phyloP scores from a whole-genome alignment of 78 protist species.

The slime mould (Dictyostelium discoideum) region DNA sequence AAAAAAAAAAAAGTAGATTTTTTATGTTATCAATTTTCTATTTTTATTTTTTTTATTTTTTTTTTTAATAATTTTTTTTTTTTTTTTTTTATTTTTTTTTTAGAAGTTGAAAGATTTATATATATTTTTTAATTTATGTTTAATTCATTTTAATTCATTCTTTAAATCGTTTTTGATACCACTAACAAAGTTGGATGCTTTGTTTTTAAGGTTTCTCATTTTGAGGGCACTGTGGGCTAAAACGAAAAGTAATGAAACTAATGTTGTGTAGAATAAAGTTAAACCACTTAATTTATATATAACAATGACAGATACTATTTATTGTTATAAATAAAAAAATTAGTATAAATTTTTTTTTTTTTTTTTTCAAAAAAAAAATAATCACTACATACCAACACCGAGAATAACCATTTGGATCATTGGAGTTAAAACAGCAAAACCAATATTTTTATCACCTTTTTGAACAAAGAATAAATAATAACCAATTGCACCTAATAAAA shows the following conservation, averaged over 20 bases:
- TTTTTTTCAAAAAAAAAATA: neutral
- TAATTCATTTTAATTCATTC: neutral
- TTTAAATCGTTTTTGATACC: neutral
- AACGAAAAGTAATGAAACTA: conserved; percentile 29
- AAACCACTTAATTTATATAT: conserved; percentile 58
- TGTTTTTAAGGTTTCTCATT: conserved; percentile 33
- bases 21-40: too few relatives aligned
- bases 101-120: neutral
- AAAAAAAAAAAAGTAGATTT: neutral
- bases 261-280: conserved; percentile 39
- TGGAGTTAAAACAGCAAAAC: conserved; percentile 1
- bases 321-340: neutral
- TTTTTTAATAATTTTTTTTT: too few relatives aligned
- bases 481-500: conserved; percentile 24
- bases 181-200: conserved; percentile 20
- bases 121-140: neutral
- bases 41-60: too few relatives aligned
- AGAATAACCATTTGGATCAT: neutral
- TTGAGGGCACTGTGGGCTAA: conserved; percentile 24
- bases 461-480: neutral
- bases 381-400: conserved; percentile 10
- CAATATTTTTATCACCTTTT: conserved; percentile 1
- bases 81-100: too few relatives aligned
- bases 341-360: neutral
- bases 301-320: neutral